phyloP scores from a whole-genome alignment of 192 early-diverging fungal species.

The Backusella sp. region DNA sequence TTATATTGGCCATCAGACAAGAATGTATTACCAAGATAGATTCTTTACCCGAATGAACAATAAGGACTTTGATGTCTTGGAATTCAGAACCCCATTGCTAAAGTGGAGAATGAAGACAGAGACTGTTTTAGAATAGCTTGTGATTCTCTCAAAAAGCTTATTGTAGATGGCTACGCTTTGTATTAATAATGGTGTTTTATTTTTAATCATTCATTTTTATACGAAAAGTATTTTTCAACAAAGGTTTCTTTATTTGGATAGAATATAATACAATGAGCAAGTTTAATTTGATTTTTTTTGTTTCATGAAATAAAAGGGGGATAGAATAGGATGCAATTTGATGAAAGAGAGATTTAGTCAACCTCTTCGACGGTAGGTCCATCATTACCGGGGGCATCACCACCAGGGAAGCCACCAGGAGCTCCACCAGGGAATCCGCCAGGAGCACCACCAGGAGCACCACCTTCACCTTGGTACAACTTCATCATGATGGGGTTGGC shows the following conservation, averaged over 20 bases:
- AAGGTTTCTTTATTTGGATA: not conserved
- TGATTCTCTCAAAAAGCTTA: no score
- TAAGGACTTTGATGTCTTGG: no score
- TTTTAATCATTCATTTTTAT: no score
- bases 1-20: no score
- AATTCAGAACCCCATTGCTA: no score
- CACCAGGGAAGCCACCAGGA: constrained; percentile 34
- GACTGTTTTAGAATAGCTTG: no score
- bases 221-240: not conserved
- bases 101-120: no score
- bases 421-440: constrained; percentile 54
- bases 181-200: no score
- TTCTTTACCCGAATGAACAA: no score
- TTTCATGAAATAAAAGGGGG: constrained; percentile 1
- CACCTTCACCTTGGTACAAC: constrained; percentile 73
- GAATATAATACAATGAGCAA: constrained; percentile 5
- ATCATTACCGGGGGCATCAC: constrained; percentile 39
- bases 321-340: not conserved
- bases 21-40: no score
- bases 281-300: not conserved
- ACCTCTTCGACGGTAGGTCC: constrained; percentile 32
- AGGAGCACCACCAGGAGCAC: constrained; percentile 44
- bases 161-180: no score
- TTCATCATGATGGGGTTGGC: constrained; percentile 97
- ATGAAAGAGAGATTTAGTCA: constrained; percentile 11